A percentile compares a stretch with the other conserved stretches of the same genome.
These are phyloP conservation scores for Fusarium sp. DNA, from an alignment of 2,329 filamentous ascomycete genomes.

Conservation along the genomic window DNA sequence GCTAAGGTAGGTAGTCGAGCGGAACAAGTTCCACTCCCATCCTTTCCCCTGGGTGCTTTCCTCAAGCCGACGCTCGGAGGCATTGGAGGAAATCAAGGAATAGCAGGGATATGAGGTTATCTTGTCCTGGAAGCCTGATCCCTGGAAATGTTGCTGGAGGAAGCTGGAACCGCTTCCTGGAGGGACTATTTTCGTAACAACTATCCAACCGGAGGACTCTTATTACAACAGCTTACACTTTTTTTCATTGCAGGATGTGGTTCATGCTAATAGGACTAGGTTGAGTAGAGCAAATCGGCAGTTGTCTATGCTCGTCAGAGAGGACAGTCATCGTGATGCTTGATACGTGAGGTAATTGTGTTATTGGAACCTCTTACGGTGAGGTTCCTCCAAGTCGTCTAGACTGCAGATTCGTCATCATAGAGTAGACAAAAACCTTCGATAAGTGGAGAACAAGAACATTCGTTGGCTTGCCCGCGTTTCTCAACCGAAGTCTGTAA, in stretches of 20 bases:
- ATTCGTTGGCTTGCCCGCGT: slow-evolving; percentile 11
- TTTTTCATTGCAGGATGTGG: slow-evolving; percentile 6
- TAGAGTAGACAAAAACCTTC: slow-evolving; percentile 13
- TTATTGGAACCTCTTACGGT: slow-evolving; percentile 16
- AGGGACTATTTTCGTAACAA: slow-evolving; percentile 15
- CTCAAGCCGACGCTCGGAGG: slow-evolving; percentile 19
- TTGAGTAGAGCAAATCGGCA: too few relatives aligned
- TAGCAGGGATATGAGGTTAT: slow-evolving; percentile 14
- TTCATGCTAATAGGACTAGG: too few relatives aligned
- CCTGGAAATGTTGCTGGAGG: slow-evolving; percentile 4
- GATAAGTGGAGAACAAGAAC: slow-evolving; percentile 6
- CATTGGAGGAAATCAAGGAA: slow-evolving; percentile 5
- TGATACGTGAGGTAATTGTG: slow-evolving; percentile 16
- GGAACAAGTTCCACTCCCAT: slow-evolving; percentile 25
- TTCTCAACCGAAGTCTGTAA: slow-evolving; percentile 4
- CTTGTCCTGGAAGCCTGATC: slow-evolving; percentile 11
- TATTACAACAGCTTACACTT: slow-evolving; percentile 38
- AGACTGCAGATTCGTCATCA: slow-evolving; percentile 22
- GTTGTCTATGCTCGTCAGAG: background rate
- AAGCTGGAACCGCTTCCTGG: slow-evolving; percentile 13
- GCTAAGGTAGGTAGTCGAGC: slow-evolving; percentile 3
- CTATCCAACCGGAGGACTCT: slow-evolving; percentile 41
- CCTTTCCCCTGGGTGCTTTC: slow-evolving; percentile 20
- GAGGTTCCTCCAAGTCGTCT: slow-evolving; percentile 6
- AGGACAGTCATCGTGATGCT: slow-evolving; percentile 12